Base-by-base conservation (phyloP, 148 eudicot genomes). In the Silene uniflora region DNA sequence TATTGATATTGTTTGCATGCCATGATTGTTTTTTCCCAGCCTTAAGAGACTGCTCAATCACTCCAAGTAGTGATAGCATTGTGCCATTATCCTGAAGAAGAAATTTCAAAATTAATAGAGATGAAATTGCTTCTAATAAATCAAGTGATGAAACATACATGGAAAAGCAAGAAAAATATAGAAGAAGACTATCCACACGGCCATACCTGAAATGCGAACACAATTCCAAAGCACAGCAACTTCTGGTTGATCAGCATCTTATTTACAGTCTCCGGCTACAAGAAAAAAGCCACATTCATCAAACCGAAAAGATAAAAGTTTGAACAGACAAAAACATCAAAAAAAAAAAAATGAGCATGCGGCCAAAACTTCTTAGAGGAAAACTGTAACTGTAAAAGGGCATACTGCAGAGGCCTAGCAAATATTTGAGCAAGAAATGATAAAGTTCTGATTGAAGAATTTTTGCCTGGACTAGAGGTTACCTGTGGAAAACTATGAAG, bases 401-500 rank as follows among this genome's bases (percentile, higher is more conserved):
- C 39, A 62, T 10, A 52, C 25, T 23, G 14, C 18, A 62, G 35
- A 62, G 35, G 7, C 14, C 67, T 62, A 14, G 35, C 27, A 62
- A 62, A 6, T 62, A 62, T 62, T 27, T 62, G 29, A 62, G 16
- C 67, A 62, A 25, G 67, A 62, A 62, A 62, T 62, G 16, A 62
- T 52, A 3, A 24, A 62, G 67, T 23, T 66, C 69, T 18, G 22
- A 35, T 66, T 5, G 49, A 66, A 35, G 23, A 49, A 66, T 66
- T 66, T 2, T 23, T 11, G 67, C 17, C 13, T 62, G 35, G 32
- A 39, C 29, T 17, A 32, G 21, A 62, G 9, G 63, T 83, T 82
- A 95, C 99, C 95, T 95, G 93, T 67, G 99, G 97, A 84, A 95
- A 95, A 81, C 89, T 92, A 72, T 96, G 87, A 82, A 85, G 86